Evolutionary conservation across 2,329 filamentous ascomycete genomes (phyloP).

Genomic region (Colletotrichum camelliae): DNA sequence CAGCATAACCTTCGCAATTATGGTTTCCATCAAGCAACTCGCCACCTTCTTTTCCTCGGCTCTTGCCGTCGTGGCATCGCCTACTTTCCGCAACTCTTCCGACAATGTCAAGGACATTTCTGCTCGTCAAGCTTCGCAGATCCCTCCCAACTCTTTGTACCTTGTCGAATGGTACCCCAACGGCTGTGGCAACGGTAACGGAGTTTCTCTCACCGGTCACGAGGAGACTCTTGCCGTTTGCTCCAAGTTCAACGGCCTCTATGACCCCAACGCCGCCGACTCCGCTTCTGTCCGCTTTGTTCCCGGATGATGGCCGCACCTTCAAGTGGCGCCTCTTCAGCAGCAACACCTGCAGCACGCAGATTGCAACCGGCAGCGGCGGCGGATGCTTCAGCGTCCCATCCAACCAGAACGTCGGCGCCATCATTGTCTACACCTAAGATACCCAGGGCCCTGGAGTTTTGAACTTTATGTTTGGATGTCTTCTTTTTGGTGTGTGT

Average conservation of each 20-base stretch:
- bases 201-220: not conserved
- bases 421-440: not conserved
- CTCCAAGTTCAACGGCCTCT: slow-evolving; percentile 9
- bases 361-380: not conserved
- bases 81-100: not conserved
- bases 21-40: not conserved
- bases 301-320: not conserved
- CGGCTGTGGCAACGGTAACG: not conserved
- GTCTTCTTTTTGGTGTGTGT: no score
- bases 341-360: not conserved
- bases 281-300: not conserved
- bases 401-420: not conserved
- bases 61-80: not conserved
- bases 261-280: not conserved
- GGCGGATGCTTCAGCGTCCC: not conserved
- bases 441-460: not conserved
- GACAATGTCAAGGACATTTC: not conserved
- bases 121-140: not conserved
- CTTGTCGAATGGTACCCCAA: not conserved
- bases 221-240: not conserved
- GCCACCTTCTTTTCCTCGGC: not conserved
- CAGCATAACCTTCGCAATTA: not conserved
- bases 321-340: not conserved
- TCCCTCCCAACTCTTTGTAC: not conserved
- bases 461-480: not conserved